Evolutionary conservation across 2,329 filamentous ascomycete species (phyloP), one percentile per base, ranked within the genome.

Genomic region (Seiridium unicorne): DNA sequence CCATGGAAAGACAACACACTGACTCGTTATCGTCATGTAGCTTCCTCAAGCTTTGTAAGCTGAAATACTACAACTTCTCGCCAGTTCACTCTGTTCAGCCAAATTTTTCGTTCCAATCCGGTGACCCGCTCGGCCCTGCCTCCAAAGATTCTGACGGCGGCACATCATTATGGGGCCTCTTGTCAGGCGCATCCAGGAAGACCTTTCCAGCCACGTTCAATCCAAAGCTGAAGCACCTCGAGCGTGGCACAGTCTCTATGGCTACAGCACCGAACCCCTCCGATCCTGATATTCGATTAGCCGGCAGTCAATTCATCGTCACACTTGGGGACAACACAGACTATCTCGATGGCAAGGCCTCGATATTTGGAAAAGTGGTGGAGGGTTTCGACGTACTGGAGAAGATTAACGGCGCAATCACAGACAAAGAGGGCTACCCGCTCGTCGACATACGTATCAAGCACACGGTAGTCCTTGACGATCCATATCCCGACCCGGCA

Each of bases 61-160:
- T 93, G 77, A 99, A 97, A 80, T 99, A 98, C 80, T 99, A 97
- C 87, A 98, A 98, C 80, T 98, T 96, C 75, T 89, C 93, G 5
- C 95, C 94, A 34, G 80, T 98, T 58, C 92, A 97, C 78, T 93
- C 89, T 66, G 86, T 99, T 44, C 95, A 97, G 73, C 95, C 94
- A 74, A 88, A 92, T 76, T 98, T 97, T 77, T 96, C 93, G 62
- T 97, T 97, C 77, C 94, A 98, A 76, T 96, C 92, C 38, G 94
- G 94, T 73, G 95, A 98, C 71, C 94, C 94, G 10, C 88, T 98
- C 57, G 94, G 95, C 10, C 94, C 93, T 10, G 86, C 90, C 60
- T 91, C 92, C 11, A 80, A 86, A 67, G 87, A 93, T 51, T 97
- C 93, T 68, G 92, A 98, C 84, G 94, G 94, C 66, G 94, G 95